A percentile compares a stretch with the other conserved stretches of the same genome.
phyloP scores from a whole-genome alignment of 768 basidiomycete species.

The Crepidotus variabilis region DNA sequence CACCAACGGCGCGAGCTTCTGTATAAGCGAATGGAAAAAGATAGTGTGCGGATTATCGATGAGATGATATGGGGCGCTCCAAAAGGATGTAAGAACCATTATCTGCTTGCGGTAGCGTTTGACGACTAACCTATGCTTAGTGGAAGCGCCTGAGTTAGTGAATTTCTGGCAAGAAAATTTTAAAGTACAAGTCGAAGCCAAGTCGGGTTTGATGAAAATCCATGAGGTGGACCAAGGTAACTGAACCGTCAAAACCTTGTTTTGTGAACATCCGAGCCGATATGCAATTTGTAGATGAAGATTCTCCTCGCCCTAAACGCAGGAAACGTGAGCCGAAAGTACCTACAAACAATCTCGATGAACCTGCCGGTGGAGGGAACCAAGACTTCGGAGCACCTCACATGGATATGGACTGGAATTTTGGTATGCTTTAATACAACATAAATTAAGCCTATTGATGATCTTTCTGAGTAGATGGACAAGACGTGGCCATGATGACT shows the following conservation, averaged over 20 bases:
- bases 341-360: constrained; percentile 8
- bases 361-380: not conserved
- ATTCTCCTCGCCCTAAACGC: constrained; percentile 40
- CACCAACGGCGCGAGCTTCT: constrained; percentile 45
- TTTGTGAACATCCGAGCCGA: not conserved
- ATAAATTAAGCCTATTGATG: not conserved
- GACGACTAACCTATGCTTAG: constrained; percentile 28
- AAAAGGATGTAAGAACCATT: constrained; percentile 46
- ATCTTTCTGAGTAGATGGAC: constrained; percentile 1
- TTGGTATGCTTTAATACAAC: not conserved
- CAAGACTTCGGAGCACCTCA: not conserved
- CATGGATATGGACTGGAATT: constrained; percentile 13
- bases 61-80: constrained; percentile 69
- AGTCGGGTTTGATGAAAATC: constrained; percentile 40
- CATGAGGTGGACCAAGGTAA: constrained; percentile 20
- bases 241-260: not conserved
- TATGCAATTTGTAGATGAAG: constrained; percentile 24
- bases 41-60: constrained; percentile 48
- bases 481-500: constrained; percentile 12
- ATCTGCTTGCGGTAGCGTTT: not conserved
- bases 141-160: constrained; percentile 60
- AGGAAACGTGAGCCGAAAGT: constrained; percentile 30
- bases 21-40: constrained; percentile 53
- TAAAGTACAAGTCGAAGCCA: constrained; percentile 65
- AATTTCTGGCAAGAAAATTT: constrained; percentile 76